Base-by-base conservation (phyloP, 1,284 basidiomycete genomes). In the Fomitopsis betulina region DNA sequence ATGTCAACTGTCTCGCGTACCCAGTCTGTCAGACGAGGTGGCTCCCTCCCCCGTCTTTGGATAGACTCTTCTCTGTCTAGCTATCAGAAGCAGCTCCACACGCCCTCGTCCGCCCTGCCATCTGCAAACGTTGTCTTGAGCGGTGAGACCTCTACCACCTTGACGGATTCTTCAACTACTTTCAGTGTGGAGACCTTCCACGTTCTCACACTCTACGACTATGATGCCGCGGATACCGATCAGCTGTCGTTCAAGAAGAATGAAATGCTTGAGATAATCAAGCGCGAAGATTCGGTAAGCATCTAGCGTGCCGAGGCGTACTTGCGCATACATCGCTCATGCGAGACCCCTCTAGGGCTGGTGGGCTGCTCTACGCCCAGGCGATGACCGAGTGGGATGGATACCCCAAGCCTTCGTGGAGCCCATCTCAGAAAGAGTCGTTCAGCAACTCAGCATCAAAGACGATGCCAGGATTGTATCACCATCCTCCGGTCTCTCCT, bases 311-410 rank as follows among this genome's bases (percentile, higher is more conserved):
- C 6, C 42, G 5, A 32, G 19, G 12, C 53, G 7, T 47, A 25
- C 15, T 47, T 12, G 19, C 6, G 45, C 6, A 40, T 4, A 4
- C 21, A 37, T 25, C 17, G 38, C 47, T 56, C 15, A 56, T 21
- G 5, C 17, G 5, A 7, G n/a, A 8, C 23, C 30, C 13, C 21
- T n/a, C 5, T 52, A 72, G 70, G 89, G 89, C 7, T 91, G 89
- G 89, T 91, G 87, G 87, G 88, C 86, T 30, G 89, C 89, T 32
- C 79, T 86, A 69, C 77, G 81, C n/a, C 73, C 72, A 9, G 78
- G 79, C 43, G 76, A 75, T 10, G 73, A 78, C 54, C 70, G 71
- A 38, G 77, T 88, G 43, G 87, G 89, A 53, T 91, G 89, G 89
- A 83, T 91, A 62, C 89, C 89, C 25, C 66, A 68, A 63, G 62